Percentiles rank a stretch among this genome's conserved stretches.
Evolutionary conservation across 75 land plant species (phyloP).

Genomic region (Gnetum montanum): DNA sequence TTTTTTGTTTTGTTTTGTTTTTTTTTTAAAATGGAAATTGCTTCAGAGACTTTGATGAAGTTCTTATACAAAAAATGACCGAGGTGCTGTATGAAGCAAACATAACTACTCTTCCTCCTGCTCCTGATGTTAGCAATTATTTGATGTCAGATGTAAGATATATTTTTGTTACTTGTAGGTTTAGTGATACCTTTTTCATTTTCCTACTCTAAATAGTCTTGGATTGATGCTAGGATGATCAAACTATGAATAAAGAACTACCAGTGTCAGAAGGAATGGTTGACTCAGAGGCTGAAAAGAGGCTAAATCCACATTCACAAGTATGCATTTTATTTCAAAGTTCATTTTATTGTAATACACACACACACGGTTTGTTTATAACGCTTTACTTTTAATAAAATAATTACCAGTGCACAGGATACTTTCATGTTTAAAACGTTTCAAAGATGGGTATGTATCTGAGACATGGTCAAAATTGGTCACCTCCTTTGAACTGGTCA

Average conservation of each 20-base stretch:
- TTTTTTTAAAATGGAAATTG: too few species aligned
- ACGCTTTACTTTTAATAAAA: too few species aligned
- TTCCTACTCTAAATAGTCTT: background rate
- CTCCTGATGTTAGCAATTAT: constrained; percentile 44
- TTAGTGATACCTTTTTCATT: background rate
- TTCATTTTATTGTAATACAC: too few species aligned
- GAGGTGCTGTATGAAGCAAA: constrained; percentile 31
- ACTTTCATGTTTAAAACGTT: too few species aligned
- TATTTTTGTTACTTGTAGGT: background rate
- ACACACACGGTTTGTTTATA: too few species aligned
- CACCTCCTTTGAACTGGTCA: too few species aligned
- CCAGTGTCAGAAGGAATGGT: constrained; percentile 32
- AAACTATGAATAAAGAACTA: constrained; percentile 15
- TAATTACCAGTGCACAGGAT: too few species aligned
- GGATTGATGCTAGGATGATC: constrained; percentile 6
- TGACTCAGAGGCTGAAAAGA: constrained; percentile 26
- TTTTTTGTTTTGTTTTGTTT: too few species aligned
- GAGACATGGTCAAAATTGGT: too few species aligned
- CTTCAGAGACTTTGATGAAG: constrained; percentile 36
- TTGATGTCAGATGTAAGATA: constrained; percentile 28
- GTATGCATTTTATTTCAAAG: background rate
- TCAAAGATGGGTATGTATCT: too few species aligned
- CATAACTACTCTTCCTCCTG: constrained; percentile 17
- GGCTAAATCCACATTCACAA: constrained; percentile 18
- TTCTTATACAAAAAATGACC: constrained; percentile 19